These are phyloP conservation scores for Cucurbitaria berberidis DNA, from an alignment of 2,329 filamentous ascomycete species.

Conservation along the genomic window DNA sequence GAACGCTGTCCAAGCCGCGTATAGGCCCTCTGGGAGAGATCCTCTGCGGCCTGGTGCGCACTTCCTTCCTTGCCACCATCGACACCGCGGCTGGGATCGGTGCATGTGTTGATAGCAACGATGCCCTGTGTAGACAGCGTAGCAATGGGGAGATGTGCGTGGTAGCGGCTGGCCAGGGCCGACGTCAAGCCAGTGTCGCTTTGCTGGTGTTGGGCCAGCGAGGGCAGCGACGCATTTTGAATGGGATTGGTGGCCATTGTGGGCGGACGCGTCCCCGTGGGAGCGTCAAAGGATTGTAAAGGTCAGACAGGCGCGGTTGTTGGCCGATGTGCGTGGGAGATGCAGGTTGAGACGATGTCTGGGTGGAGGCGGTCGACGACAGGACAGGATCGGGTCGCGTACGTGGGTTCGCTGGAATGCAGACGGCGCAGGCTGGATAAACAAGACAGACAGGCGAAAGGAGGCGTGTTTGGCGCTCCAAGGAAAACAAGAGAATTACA, in stretches of 20 bases:
- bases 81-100: slow-evolving; percentile 81
- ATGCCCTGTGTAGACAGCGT: slow-evolving; percentile 89
- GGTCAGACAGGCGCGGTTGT: slow-evolving; percentile 25
- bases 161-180: slow-evolving; percentile 86
- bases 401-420: slow-evolving; percentile 33
- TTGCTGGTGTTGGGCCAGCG: slow-evolving; percentile 82
- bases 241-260: slow-evolving; percentile 65
- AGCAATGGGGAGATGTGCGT: slow-evolving; percentile 87
- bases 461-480: slow-evolving; percentile 2
- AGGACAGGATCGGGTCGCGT: slow-evolving; percentile 9
- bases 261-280: slow-evolving; percentile 49
- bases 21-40: slow-evolving; percentile 86
- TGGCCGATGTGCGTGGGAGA: slow-evolving; percentile 9
- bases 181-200: slow-evolving; percentile 80
- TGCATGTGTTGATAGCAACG: slow-evolving; percentile 93
- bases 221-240: slow-evolving; percentile 81
- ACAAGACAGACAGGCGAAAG: slow-evolving; percentile 22
- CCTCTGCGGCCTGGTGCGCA: slow-evolving; percentile 89
- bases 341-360: slow-evolving; percentile 14
- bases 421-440: slow-evolving; percentile 19
- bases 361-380: slow-evolving; percentile 6
- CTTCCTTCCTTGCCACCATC: slow-evolving; percentile 93
- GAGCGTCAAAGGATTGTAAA: slow-evolving; percentile 41
- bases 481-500: slow-evolving; percentile 22
- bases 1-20: slow-evolving; percentile 83